A percentile compares a stretch with the other conserved stretches of the same genome.
Evolutionary conservation across 805 yeast species (phyloP).

Genomic region (Ascoidea tarda): DNA sequence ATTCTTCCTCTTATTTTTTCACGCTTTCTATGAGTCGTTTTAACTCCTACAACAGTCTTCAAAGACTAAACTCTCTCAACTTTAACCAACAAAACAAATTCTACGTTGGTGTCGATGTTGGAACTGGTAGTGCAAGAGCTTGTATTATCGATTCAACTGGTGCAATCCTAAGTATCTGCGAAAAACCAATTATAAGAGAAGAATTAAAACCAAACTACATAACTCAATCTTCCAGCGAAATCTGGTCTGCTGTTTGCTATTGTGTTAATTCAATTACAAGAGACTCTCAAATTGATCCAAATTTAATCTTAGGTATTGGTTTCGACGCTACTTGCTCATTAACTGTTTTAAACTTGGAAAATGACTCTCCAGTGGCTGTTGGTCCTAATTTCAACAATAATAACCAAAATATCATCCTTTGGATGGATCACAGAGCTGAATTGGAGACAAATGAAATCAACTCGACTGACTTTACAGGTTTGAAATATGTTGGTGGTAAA

Average conservation of each 20-base stretch:
- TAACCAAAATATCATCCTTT: slow-evolving; percentile 73
- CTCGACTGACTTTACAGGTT: slow-evolving; percentile 60
- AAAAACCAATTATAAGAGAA: slow-evolving; percentile 66
- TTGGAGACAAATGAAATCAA: slow-evolving; percentile 72
- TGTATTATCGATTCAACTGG: slow-evolving; percentile 80
- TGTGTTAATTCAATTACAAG: slow-evolving; percentile 65
- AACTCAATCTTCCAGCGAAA: slow-evolving; percentile 82
- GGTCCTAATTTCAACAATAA: slow-evolving; percentile 77
- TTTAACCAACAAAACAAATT: slow-evolving; percentile 12
- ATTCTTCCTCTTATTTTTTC: too few relatives aligned
- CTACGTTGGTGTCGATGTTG: slow-evolving; percentile 84
- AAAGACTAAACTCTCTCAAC: slow-evolving; percentile 4
- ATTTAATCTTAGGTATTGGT: slow-evolving; percentile 71
- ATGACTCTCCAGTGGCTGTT: slow-evolving; percentile 66
- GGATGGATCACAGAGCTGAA: slow-evolving; percentile 98
- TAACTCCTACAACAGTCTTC: slow-evolving; percentile 5
- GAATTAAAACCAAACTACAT: slow-evolving; percentile 60
- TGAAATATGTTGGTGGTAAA: slow-evolving; percentile 90
- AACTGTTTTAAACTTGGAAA: slow-evolving; percentile 56
- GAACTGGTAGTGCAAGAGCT: slow-evolving; percentile 97
- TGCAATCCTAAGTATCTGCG: slow-evolving; percentile 63
- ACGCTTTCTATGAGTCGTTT: slow-evolving; percentile 3
- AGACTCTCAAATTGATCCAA: slow-evolving; percentile 61
- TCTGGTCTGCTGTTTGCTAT: slow-evolving; percentile 78
- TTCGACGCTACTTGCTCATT: slow-evolving; percentile 97